These are phyloP conservation scores for Venturia effusa DNA, from an alignment of 2,329 filamentous ascomycete genomes.

Conservation along the genomic window DNA sequence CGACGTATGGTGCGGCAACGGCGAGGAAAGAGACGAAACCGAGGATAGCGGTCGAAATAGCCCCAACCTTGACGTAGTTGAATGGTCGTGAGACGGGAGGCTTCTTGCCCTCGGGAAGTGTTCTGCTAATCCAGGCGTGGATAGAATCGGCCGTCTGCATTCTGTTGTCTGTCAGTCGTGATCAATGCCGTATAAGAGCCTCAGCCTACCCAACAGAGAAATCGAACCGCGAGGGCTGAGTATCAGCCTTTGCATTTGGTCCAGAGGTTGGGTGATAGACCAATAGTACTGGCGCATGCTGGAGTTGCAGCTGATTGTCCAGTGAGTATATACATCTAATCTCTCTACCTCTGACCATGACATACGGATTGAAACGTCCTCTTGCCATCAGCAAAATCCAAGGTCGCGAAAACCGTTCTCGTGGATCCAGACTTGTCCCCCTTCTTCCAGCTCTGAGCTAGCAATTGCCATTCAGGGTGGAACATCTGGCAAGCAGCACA, in stretches of 20 bases:
- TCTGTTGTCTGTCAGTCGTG: constrained; percentile 32
- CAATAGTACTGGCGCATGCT: constrained; percentile 85
- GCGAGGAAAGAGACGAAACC: constrained; percentile 57
- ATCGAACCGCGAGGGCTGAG: constrained; percentile 68
- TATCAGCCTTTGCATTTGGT: constrained; percentile 59
- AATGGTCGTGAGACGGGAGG: constrained; percentile 72
- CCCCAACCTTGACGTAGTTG: constrained; percentile 70
- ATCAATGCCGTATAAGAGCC: too few relatives aligned
- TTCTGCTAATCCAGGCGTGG: constrained; percentile 66
- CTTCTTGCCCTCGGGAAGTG: constrained; percentile 58
- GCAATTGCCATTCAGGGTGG: constrained; percentile 84
- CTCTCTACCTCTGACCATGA: constrained; percentile 8
- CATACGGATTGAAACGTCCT: constrained; percentile 76
- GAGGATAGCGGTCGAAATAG: constrained; percentile 56
- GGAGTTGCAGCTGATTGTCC: constrained; percentile 62
- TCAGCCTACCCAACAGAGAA: constrained; percentile 68
- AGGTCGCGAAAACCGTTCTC: constrained; percentile 65
- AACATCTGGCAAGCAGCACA: constrained; percentile 84
- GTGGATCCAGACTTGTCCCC: constrained; percentile 67
- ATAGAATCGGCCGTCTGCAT: constrained; percentile 66
- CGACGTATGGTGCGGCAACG: constrained; percentile 65
- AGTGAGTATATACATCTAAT: constrained; percentile 15
- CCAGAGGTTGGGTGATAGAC: constrained; percentile 80
- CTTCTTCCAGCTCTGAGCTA: constrained; percentile 77
- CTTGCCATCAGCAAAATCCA: constrained; percentile 82